These are phyloP conservation scores for Penicillium sp. DNA, from an alignment of 2,329 filamentous ascomycete species.

Conservation along the genomic window DNA sequence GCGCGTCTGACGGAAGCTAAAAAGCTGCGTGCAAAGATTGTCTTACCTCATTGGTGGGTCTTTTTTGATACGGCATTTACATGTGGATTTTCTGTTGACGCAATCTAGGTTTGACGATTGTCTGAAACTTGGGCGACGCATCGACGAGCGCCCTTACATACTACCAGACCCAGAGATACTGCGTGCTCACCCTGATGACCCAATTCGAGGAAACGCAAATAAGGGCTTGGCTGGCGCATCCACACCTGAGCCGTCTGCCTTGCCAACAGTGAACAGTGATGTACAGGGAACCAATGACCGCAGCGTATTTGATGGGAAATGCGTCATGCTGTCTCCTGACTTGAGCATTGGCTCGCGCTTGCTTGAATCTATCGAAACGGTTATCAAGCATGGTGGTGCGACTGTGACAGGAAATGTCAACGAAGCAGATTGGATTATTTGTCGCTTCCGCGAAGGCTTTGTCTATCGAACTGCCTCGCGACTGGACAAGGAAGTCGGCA, in stretches of 20 bases:
- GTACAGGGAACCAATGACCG: conserved; percentile 51
- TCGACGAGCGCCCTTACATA: conserved; percentile 82
- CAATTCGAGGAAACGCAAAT: conserved; percentile 58
- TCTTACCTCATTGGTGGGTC: conserved; percentile 86
- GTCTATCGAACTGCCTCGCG: conserved; percentile 77
- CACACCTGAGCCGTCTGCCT: conserved; percentile 48
- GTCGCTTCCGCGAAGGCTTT: conserved; percentile 78
- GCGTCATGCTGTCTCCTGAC: conserved; percentile 74
- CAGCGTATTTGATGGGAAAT: conserved; percentile 74
- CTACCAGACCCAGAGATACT: conserved; percentile 85
- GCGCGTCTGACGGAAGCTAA: conserved; percentile 58
- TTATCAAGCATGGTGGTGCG: conserved; percentile 73
- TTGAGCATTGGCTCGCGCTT: conserved; percentile 69
- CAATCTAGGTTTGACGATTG: conserved; percentile 85
- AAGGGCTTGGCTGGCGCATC: conserved; percentile 68
- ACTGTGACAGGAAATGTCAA: conserved; percentile 63
- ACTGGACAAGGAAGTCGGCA: conserved; percentile 79
- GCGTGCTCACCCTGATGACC: conserved; percentile 56
- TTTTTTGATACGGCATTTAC: background rate
- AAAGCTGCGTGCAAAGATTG: conserved; percentile 72
- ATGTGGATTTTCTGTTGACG: conserved; percentile 16
- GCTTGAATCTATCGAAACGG: conserved; percentile 63
- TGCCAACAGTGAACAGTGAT: conserved; percentile 33
- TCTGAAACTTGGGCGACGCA: conserved; percentile 85
- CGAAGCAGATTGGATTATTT: conserved; percentile 79